phyloP scores from a whole-genome alignment of 129 eudicot species.

The Solidago caesia region DNA sequence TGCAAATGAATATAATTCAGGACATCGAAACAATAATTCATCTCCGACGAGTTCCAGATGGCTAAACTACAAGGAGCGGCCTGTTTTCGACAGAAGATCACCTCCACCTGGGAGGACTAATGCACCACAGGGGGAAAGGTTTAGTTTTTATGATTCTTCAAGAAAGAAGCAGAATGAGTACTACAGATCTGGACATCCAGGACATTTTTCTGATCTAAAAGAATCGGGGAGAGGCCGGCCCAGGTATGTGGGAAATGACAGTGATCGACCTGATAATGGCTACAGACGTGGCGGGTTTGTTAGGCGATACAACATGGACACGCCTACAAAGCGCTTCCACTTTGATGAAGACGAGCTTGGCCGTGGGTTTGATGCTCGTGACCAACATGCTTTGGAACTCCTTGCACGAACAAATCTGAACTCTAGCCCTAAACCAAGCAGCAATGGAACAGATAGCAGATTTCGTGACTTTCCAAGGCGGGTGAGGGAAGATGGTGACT shows the following conservation, averaged over 20 bases:
- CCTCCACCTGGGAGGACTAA: slow-evolving; percentile 5
- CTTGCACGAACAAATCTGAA: slow-evolving; percentile 21
- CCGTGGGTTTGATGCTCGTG: too few species aligned
- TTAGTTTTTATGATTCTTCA: slow-evolving; percentile 22
- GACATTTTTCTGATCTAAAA: slow-evolving; percentile 28
- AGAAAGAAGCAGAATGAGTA: slow-evolving; percentile 32
- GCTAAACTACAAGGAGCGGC: slow-evolving; percentile 25
- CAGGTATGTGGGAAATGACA: slow-evolving; percentile 27
- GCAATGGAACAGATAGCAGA: slow-evolving; percentile 10
- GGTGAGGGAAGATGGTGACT: slow-evolving; percentile 32
- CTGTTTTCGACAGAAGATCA: slow-evolving; percentile 33
- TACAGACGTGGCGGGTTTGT: slow-evolving; percentile 33
- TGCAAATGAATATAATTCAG: too few species aligned
- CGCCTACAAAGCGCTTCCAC: slow-evolving; percentile 10
- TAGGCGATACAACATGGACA: slow-evolving; percentile 22
- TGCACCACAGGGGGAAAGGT: slow-evolving; percentile 17
- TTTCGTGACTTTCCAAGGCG: slow-evolving; percentile 27
- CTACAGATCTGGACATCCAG: slow-evolving; percentile 29
- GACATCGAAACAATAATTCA: slow-evolving; percentile 19
- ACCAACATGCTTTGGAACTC: slow-evolving; percentile 17
- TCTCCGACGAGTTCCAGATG: slow-evolving; percentile 26
- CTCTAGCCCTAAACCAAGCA: not conserved
- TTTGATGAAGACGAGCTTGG: slow-evolving; percentile 19
- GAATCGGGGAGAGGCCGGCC: slow-evolving; percentile 24
- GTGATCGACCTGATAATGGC: slow-evolving; percentile 22